Conservation (phyloP, 768 basidiomycete genomes). For the Vishniacozyma victoriae region DNA sequence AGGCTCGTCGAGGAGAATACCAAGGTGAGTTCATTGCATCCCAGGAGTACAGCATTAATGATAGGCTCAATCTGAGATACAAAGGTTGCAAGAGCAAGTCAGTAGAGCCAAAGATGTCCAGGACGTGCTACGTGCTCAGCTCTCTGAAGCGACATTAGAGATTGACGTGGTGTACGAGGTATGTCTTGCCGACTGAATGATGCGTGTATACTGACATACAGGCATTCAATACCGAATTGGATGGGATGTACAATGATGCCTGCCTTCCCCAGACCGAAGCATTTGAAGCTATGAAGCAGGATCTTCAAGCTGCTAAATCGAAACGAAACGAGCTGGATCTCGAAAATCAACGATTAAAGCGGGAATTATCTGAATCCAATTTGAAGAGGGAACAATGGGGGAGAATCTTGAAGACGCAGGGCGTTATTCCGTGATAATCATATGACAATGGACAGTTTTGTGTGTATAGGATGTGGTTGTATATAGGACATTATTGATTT, state of each 20-base stretch:
- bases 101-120: slow-evolving; percentile 61
- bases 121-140: slow-evolving; percentile 69
- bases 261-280: slow-evolving; percentile 77
- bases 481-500: neutral
- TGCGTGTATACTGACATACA: slow-evolving; percentile 37
- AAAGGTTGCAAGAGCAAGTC: slow-evolving; percentile 60
- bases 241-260: slow-evolving; percentile 80
- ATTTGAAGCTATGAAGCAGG: slow-evolving; percentile 68
- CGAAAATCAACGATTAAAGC: slow-evolving; percentile 68
- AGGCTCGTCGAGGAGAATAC: neutral
- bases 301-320: slow-evolving; percentile 70
- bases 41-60: too few relatives aligned
- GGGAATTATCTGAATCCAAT: slow-evolving; percentile 29
- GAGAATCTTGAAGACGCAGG: slow-evolving; percentile 10
- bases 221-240: slow-evolving; percentile 93
- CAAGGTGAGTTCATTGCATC: neutral
- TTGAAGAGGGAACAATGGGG: slow-evolving; percentile 71
- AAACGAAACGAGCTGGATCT: slow-evolving; percentile 63
- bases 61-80: too few relatives aligned
- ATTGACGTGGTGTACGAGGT: slow-evolving; percentile 93
- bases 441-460: neutral
- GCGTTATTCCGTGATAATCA: slow-evolving; percentile 6
- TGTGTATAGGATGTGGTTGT: neutral
- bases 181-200: slow-evolving; percentile 31
- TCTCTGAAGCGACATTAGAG: slow-evolving; percentile 72